Percentiles rank a stretch among this genome's conserved stretches.
Evolutionary conservation across 2,329 filamentous ascomycete genomes (phyloP).

Genomic region (Orbilia javanica): DNA sequence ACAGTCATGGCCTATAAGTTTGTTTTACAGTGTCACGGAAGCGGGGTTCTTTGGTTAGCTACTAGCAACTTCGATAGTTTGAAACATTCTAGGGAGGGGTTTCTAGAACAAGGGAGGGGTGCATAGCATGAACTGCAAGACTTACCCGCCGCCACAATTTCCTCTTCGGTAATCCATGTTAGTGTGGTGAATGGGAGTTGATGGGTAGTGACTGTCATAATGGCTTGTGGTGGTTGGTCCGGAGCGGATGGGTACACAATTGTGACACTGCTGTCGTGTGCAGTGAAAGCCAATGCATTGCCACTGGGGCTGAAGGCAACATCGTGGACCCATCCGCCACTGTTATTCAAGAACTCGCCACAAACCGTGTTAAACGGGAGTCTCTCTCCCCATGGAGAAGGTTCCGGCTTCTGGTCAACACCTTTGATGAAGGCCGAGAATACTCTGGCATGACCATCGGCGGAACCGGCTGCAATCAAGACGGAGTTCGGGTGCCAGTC

Average conservation of each 20-base stretch:
- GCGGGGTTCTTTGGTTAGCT: conserved; percentile 43
- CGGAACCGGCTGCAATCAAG: conserved; percentile 92
- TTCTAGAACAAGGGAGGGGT: conserved; percentile 45
- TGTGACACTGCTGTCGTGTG: conserved; percentile 96
- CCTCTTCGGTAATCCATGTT: conserved; percentile 89
- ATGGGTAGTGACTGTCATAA: conserved; percentile 89
- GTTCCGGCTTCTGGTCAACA: conserved; percentile 85
- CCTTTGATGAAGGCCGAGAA: conserved; percentile 98
- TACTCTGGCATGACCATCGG: conserved; percentile 94
- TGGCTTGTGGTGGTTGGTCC: conserved; percentile 89
- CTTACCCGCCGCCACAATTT: conserved; percentile 95
- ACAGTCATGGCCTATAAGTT: conserved; percentile 69
- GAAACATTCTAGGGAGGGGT: conserved; percentile 37
- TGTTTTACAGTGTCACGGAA: conserved; percentile 17
- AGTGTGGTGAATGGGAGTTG: conserved; percentile 91
- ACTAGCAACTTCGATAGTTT: conserved; percentile 33
- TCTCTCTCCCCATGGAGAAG: conserved; percentile 92
- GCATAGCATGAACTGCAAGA: conserved; percentile 68
- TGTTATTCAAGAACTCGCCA: conserved; percentile 95
- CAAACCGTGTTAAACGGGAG: conserved; percentile 98
- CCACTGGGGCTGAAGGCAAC: conserved; percentile 93
- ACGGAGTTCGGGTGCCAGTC: conserved; percentile 99
- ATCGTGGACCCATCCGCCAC: conserved; percentile 95
- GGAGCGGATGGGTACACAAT: conserved; percentile 93
- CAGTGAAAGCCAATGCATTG: conserved; percentile 90